Base-by-base conservation (phyloP, 176 grass and related monocot genomes). In the Hsuehochloa calcarea region DNA sequence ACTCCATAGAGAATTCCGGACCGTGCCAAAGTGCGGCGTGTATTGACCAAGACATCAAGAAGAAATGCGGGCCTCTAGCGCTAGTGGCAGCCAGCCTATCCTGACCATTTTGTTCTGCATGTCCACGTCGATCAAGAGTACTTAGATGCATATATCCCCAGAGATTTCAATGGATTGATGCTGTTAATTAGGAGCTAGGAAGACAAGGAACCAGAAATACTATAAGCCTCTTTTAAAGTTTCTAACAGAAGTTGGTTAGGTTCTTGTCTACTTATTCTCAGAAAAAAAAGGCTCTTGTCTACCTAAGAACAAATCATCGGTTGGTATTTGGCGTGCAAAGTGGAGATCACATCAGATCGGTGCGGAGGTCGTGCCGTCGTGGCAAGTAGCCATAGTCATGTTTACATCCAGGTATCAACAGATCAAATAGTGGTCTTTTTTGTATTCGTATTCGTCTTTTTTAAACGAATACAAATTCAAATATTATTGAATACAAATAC, bases 291-390 rank as follows among this genome's bases (percentile, higher is more conserved):
- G n/a, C n/a, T 54, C 5, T 64, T 54, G 56, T 71, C 23, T 63
- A 55, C 51, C 63, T 58, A 63, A 34, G 25, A 66, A 65, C 29
- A 17, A 47, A 70, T 38, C n/a, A 25, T 85, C 7, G 20, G 83
- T 55, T 75, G 41, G 70, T 55, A 6, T 52, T 35, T 73, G 58
- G 74, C 61, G 67, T 79, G 68, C 74, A 52, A 79, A 77, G 23
- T 46, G 59, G 69, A 43, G 69, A 68, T 89, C 86, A 26, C 11
- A 14, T 83, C 72, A 76, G 4, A 34, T 45, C 19, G 22, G 61
- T 65, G 26, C 10, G 8, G 41, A 64, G 77, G 41, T 3, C n/a
- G 3, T 46, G 58, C 0, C 34, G 4, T 34, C 63, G 19, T 49
- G 65, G 43, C 60, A 52, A 34, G 19, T 2, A 25, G 60, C 44